Evolutionary conservation across 192 early-diverging fungal species (phyloP), one percentile per base, ranked within the genome.

Genomic region (Coemansia javaensis): DNA sequence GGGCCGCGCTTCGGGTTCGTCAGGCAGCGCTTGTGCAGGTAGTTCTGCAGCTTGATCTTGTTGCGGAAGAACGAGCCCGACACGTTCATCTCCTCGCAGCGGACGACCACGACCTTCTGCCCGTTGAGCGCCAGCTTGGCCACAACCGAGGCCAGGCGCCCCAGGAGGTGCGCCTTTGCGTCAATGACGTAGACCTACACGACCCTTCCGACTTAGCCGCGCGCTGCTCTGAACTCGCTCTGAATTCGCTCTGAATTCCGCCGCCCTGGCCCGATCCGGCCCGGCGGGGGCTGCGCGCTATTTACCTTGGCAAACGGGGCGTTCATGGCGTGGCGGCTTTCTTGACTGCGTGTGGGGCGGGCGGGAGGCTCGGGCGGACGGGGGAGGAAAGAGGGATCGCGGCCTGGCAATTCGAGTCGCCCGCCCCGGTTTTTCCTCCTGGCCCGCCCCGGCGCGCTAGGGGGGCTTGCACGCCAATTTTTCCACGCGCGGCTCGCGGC

Each of bases 81-180:
- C 49, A 99, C 90, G 79, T 97, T 96, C 77, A 99, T 82, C 74
- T 95, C 94, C 82, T 99, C 96, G 78, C 90, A 91, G 66, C 96
- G 92, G 59, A 99, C 94, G 66, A 99, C 78, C 59, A 92, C 91
- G 57, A 99, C 84, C 79, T 85, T 88, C 84, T 99, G 93, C 60
- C 96, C 96, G 79, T 87, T 89, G 56, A 99, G 88, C 58, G 89
- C 78, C 84, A 98, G 89, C 88, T 99, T 97, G 77, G 96, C 91
- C 57, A 97, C 86, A 65, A 91, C 93, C 50, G 94, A 88, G 63
- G 96, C 89, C 51, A 99, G 85, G 60, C 96, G 94, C 78, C 96
- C 94, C 63, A 98, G 78, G 54, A 98, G 82, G 81, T 98, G 96
- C 66, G 89, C 96, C 81, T 98, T 98, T 77, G 80, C 96, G 83